Evolutionary conservation across 1,139 yeast species (phyloP), one percentile per base, ranked within the genome.

Genomic region (Blastobotrys buckinghamii): DNA sequence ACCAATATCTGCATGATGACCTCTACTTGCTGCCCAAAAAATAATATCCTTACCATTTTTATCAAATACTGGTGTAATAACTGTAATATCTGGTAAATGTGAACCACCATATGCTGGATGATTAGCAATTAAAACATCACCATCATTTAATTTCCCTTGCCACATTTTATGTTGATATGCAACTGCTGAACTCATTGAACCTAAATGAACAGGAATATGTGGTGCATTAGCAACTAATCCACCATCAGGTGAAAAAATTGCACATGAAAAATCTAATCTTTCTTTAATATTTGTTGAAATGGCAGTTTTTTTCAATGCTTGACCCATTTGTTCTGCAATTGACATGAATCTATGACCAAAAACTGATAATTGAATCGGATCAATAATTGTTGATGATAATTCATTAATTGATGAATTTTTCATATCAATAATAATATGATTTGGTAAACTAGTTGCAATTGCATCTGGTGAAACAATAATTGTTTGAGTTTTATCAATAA

Each of bases 251-350:
- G 83, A 88, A 62, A 86, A 86, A 26, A 86, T 68, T 1, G 95
- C 95, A 71, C 95, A 86, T 10, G 94, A 84, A 62, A 85, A 86
- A 63, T 86, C 95, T 45, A 86, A 70, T 51, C 95, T 71, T 62
- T 86, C 95, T 60, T 86, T 86, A 54, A 86, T 87, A 59, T 86
- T 86, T n/a, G 94, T 84, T 6, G 92, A 83, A 41, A 86, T 86
- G 5, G 92, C 77, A 0, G 94, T 85, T 65, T 83, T 84, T 58
- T 84, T 84, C 55, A 85, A 69, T 9, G 90, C 84, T 56, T 81
- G 75, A 13, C 95, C 95, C 95, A 86, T 86, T 61, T 85, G 94
- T 59, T 85, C 95, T 4, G 95, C 95, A 63, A 86, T 82, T 47
- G 87, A 84, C 94, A 86, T 85, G 61, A 86, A 86, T 56, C 94